These are phyloP conservation scores for Clohesyomyces aquaticus DNA, from an alignment of 495 filamentous ascomycete genomes.

Conservation along the genomic window DNA sequence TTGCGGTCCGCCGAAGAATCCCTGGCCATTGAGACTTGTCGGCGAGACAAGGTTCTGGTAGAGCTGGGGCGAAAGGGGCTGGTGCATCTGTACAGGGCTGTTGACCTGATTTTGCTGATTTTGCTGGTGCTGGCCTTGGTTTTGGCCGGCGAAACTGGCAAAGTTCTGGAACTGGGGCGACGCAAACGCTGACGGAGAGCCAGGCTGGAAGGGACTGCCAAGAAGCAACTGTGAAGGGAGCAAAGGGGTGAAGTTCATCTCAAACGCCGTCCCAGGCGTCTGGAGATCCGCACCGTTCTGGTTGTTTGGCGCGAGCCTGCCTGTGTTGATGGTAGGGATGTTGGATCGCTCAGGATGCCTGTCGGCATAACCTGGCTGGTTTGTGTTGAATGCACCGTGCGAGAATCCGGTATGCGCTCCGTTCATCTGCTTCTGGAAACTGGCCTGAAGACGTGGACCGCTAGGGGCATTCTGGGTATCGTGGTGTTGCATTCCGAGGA, in stretches of 20 bases:
- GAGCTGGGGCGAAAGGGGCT: constrained; percentile 69
- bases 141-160: constrained; percentile 72
- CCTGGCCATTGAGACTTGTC: constrained; percentile 70
- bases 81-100: constrained; percentile 66
- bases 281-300: constrained; percentile 74
- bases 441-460: constrained; percentile 55
- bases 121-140: constrained; percentile 62
- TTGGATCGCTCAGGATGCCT: constrained; percentile 80
- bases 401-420: constrained; percentile 83
- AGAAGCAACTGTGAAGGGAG: constrained; percentile 92
- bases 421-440: constrained; percentile 69
- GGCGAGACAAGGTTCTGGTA: constrained; percentile 80
- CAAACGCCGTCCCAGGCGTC: constrained; percentile 83
- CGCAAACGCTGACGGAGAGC: constrained; percentile 84
- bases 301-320: constrained; percentile 55
- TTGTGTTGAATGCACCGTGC: constrained; percentile 84
- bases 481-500: constrained; percentile 86
- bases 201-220: constrained; percentile 95
- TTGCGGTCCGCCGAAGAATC: constrained; percentile 76
- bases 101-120: constrained; percentile 59
- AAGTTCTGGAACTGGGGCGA: constrained; percentile 90
- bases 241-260: constrained; percentile 98
- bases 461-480: constrained; percentile 64
- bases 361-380: constrained; percentile 75
- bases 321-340: constrained; percentile 91